Percentiles rank a stretch among this genome's conserved stretches.
These are phyloP conservation scores for Tricharina praecox DNA, from an alignment of 495 filamentous ascomycete genomes.

Conservation along the genomic window DNA sequence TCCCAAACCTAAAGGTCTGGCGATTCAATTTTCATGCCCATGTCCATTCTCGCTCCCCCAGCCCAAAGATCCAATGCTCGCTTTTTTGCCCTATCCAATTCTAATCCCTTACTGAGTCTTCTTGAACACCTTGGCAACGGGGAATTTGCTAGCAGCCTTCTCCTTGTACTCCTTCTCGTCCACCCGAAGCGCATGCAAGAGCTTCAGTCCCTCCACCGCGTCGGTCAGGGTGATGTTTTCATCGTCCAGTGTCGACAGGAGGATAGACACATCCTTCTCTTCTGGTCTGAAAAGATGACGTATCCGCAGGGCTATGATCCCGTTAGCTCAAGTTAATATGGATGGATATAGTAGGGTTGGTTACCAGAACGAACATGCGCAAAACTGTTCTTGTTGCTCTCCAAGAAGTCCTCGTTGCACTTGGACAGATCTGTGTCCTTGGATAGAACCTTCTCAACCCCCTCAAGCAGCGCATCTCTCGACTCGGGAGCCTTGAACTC, in stretches of 20 bases:
- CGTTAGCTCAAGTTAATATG: not conserved
- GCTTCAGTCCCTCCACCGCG: constrained; percentile 40
- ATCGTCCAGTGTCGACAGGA: constrained; percentile 40
- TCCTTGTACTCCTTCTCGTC: constrained; percentile 42
- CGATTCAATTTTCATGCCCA: too few species aligned
- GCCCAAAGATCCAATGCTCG: too few species aligned
- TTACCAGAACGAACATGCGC: constrained; percentile 36
- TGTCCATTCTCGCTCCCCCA: too few species aligned
- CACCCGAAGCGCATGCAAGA: constrained; percentile 44
- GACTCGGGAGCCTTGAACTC: constrained; percentile 17
- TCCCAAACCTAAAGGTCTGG: too few species aligned
- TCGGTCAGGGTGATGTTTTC: constrained; percentile 41
- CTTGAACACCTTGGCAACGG: constrained; percentile 46
- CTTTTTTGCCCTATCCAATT: too few species aligned
- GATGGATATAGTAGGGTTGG: too few species aligned
- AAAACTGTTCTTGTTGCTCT: constrained; percentile 44
- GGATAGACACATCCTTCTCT: constrained; percentile 42
- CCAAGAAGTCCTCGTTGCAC: constrained; percentile 50
- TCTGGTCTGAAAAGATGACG: constrained; percentile 43
- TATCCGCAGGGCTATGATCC: constrained; percentile 37
- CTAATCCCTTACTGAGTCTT: too few species aligned
- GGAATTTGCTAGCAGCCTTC: constrained; percentile 54
- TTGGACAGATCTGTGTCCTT: constrained; percentile 40
- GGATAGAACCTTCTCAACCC: constrained; percentile 41
- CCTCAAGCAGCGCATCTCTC: constrained; percentile 14